Percentiles rank a stretch among this genome's conserved stretches.
Evolutionary conservation across 1,139 yeast species (phyloP).

Genomic region (Schwanniomyces etchellsii): DNA sequence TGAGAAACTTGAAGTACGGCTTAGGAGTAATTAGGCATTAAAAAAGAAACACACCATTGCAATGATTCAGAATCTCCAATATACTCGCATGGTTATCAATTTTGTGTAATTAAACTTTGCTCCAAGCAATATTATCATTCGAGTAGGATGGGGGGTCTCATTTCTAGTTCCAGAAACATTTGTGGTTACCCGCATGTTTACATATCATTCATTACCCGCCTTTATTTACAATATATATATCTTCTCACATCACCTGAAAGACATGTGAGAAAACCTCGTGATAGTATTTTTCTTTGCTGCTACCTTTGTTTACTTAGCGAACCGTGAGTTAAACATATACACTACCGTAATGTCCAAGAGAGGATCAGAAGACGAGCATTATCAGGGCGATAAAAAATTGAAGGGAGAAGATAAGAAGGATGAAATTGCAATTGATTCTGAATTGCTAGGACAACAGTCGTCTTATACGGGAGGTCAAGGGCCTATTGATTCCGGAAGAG

Average conservation of each 20-base stretch:
- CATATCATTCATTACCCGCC: slow-evolving; percentile 9
- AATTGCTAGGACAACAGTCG: slow-evolving; percentile 41
- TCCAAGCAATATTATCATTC: too few species aligned
- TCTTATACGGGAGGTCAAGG: slow-evolving; percentile 16
- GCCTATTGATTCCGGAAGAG: slow-evolving; percentile 9
- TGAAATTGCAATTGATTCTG: slow-evolving; percentile 42
- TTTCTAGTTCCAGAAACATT: too few species aligned
- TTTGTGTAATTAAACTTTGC: too few species aligned
- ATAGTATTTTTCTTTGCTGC: too few species aligned
- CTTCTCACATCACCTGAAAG: slow-evolving; percentile 19
- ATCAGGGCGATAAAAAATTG: slow-evolving; percentile 18
- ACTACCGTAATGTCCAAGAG: slow-evolving; percentile 20
- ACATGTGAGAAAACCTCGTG: slow-evolving; percentile 28
- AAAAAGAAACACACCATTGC: too few species aligned
- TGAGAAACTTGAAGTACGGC: too few species aligned
- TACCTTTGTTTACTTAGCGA: slow-evolving; percentile 4
- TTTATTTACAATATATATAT: slow-evolving; percentile 5
- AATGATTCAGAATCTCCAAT: too few species aligned
- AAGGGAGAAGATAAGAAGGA: slow-evolving; percentile 25
- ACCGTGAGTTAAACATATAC: background rate
- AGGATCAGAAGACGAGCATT: slow-evolving; percentile 18
- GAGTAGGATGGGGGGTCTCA: too few species aligned
- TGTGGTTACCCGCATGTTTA: background rate
- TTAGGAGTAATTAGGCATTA: too few species aligned
- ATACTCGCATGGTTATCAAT: too few species aligned